Percentiles rank a stretch among this genome's conserved stretches.
Conservation (phyloP, 371 early-diverging fungal genomes). For the Mucor saturninus region DNA sequence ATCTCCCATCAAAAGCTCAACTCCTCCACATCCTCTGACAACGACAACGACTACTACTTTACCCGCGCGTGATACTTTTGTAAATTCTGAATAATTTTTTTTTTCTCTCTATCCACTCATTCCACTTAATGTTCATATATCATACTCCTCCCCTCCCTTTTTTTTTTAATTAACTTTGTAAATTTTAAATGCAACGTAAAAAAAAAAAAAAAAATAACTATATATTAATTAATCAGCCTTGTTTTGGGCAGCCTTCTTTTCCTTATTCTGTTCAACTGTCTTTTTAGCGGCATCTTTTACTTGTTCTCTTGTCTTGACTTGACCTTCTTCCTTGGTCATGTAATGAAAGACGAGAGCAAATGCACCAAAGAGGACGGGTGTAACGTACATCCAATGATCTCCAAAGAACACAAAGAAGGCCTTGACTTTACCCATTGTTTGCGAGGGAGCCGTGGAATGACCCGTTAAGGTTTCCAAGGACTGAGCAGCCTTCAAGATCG, state of each 20-base stretch:
- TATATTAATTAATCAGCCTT: background rate
- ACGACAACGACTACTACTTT: background rate
- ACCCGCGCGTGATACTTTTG: constrained; percentile 1
- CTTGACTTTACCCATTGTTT: constrained; percentile 9
- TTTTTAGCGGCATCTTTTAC: constrained; percentile 11
- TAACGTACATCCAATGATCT: constrained; percentile 28
- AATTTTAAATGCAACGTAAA: background rate
- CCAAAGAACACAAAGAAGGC: constrained; percentile 16
- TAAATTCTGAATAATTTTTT: background rate
- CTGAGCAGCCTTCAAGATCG: constrained; percentile 13
- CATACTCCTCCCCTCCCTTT: background rate
- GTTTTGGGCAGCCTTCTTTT: background rate
- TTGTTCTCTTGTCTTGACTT: constrained; percentile 3
- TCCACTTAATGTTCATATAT: background rate
- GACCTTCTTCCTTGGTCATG: constrained; percentile 6
- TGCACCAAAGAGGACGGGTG: constrained; percentile 6
- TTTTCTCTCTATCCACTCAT: no score
- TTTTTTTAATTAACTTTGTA: background rate
- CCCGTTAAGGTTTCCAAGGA: constrained; percentile 10
- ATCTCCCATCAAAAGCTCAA: constrained; percentile 9
- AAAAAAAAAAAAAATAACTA: background rate
- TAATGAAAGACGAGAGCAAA: constrained; percentile 12
- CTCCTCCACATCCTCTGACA: constrained; percentile 1
- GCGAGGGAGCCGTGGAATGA: constrained; percentile 25
- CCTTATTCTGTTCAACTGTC: constrained; percentile 10